Conservation (phyloP, 257 asterid species). For the Ehretia macrophylla region DNA sequence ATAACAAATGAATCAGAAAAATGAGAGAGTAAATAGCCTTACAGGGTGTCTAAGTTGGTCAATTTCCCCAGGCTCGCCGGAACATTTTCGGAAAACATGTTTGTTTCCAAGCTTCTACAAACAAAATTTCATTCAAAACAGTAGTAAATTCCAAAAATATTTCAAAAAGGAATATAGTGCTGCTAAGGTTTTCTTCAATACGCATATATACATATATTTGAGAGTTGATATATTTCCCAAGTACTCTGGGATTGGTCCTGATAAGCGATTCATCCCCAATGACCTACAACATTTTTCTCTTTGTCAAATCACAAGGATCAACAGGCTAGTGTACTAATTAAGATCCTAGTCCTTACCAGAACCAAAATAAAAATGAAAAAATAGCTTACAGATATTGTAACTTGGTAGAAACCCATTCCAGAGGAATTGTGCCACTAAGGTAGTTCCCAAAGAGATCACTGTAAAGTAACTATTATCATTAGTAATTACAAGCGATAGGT, state of each 20-base stretch:
- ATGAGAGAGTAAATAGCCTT: too few relatives aligned
- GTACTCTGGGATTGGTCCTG: slow-evolving; percentile 56
- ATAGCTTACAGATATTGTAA: slow-evolving; percentile 41
- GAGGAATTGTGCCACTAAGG: slow-evolving; percentile 57
- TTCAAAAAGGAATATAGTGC: too few relatives aligned
- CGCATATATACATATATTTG: slow-evolving; percentile 35
- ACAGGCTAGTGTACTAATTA: neutral
- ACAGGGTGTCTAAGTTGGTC: slow-evolving; percentile 5
- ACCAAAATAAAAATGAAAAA: neutral
- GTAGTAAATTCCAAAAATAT: neutral
- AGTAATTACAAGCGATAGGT: too few relatives aligned
- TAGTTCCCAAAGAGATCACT: slow-evolving; percentile 56
- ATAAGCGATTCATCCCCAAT: slow-evolving; percentile 42
- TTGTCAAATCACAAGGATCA: neutral
- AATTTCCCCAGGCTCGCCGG: slow-evolving; percentile 9
- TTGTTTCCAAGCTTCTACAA: slow-evolving; percentile 10
- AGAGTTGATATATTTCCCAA: slow-evolving; percentile 53
- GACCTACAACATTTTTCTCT: slow-evolving; percentile 23
- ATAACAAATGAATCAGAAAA: neutral
- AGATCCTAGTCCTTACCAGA: neutral
- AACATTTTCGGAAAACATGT: slow-evolving; percentile 10
- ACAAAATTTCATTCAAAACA: neutral
- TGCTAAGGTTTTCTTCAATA: too few relatives aligned
- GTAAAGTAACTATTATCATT: too few relatives aligned
- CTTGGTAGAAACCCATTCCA: slow-evolving; percentile 50